These are phyloP conservation scores for Fraxinus sp. DNA, from an alignment of 305 asterid genomes.

Conservation along the genomic window DNA sequence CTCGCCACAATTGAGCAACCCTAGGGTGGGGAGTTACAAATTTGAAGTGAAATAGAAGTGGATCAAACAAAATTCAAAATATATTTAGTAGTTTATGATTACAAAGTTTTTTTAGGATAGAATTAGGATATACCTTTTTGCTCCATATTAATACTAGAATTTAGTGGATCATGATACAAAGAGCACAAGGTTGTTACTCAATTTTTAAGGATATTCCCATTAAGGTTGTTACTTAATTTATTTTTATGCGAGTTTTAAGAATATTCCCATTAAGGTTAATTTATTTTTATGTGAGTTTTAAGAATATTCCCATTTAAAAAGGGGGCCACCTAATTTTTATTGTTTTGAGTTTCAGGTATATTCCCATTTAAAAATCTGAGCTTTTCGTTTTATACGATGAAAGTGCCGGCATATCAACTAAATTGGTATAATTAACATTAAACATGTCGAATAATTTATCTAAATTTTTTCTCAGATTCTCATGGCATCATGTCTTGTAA, in stretches of 20 bases:
- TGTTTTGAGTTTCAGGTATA: conserved; percentile 5
- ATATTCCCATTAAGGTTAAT: background rate
- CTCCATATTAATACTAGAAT: background rate
- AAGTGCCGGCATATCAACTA: background rate
- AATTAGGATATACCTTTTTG: background rate
- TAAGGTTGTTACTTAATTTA: background rate
- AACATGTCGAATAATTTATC: background rate
- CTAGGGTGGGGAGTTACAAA: background rate
- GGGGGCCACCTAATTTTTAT: background rate
- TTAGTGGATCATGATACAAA: background rate
- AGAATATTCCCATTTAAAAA: background rate
- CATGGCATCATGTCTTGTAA: background rate
- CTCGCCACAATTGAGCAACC: background rate
- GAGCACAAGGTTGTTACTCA: background rate
- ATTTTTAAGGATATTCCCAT: background rate
- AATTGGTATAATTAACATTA: background rate
- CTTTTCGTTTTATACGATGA: background rate
- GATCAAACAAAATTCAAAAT: background rate
- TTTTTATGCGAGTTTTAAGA: background rate
- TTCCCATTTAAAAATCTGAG: background rate
- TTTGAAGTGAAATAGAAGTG: background rate
- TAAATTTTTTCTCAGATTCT: background rate
- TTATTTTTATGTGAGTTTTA: background rate
- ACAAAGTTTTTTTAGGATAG: background rate
- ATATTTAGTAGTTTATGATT: background rate